Base-by-base conservation (phyloP, 2,329 filamentous ascomycete species). In the Trichoderma sp. region DNA sequence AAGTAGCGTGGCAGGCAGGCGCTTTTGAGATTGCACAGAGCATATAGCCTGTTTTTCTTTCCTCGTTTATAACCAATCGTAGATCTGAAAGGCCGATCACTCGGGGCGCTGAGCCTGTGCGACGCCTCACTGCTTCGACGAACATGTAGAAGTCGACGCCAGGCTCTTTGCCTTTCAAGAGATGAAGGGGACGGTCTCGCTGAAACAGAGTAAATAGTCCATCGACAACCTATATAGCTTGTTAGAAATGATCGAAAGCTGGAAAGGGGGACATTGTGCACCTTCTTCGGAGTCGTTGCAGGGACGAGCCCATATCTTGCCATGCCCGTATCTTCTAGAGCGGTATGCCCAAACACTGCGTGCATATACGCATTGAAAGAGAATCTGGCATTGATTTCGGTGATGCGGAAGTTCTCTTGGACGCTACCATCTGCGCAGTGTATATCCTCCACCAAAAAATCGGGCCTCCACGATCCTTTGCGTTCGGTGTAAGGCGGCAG, bases 361-460 rank as follows among this genome's bases (percentile, higher is more conserved):
- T 78, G 73, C 71, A 80, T 68, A 33, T 77, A 79, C 0, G 79
- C 79, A 55, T 82, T 83, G 68, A 82, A 82, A 13, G 75, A 74
- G 61, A 82, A 83, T 0, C 81, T 76, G 1, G 79, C 80, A 59
- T 83, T 83, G 43, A 83, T 82, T 27, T 83, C 81, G 2, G 80
- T 80, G 6, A 83, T 77, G 7, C 75, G 68, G 31, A 75, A 79
- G 16, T 72, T 73, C 40, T 80, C 75, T 19, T 49, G 19, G 5
- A 21, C 6, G 14, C 66, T 19, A 19, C 61, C 69, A 1, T 68
- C 47, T 1, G 57, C 49, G 2, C 40, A 67, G 1, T 65, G 37
- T 19, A 74, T 58, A 2, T 78, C 72, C 31, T 80, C 79, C 1
- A 82, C 74, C 0, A 83, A 70, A 59, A 82, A 81, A 58, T 82